phyloP scores from a whole-genome alignment of 1,284 basidiomycete species.

The Leccinum fallax region DNA sequence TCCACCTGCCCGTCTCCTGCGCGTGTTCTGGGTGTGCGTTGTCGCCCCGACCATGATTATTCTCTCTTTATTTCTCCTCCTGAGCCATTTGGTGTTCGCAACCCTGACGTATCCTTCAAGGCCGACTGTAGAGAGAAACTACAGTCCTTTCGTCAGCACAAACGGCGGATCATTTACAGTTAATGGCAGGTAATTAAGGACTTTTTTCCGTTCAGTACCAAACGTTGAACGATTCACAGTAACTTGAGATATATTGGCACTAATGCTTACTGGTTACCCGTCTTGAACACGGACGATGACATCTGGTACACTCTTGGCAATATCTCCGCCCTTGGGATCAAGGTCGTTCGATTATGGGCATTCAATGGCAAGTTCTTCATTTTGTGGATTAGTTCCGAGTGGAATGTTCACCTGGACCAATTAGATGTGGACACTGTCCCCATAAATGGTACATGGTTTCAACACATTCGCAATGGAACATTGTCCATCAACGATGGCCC shows the following conservation, averaged over 20 bases:
- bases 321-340: conserved; percentile 58
- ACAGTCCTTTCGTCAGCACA: conserved; percentile 43
- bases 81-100: conserved; percentile 19
- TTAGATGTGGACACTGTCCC: conserved; percentile 57
- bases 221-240: conserved; percentile 34
- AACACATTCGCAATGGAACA: conserved; percentile 48
- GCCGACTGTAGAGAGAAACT: conserved; percentile 16
- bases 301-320: conserved; percentile 58
- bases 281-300: conserved; percentile 57
- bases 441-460: conserved; percentile 60
- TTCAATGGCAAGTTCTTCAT: conserved; percentile 50
- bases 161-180: conserved; percentile 48
- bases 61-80: conserved; percentile 16
- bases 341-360: conserved; percentile 68
- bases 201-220: background rate
- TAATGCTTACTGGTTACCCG: conserved; percentile 67
- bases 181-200: conserved; percentile 47
- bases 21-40: conserved; percentile 2
- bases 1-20: conserved; percentile 3
- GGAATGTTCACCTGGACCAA: conserved; percentile 4
- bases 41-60: conserved; percentile 21
- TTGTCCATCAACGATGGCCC: conserved; percentile 59
- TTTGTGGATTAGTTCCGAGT: conserved; percentile 12
- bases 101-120: conserved; percentile 16
- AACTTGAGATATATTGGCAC: conserved; percentile 61